Conservation (phyloP, 305 asterid species). For the Fraxinus baroniana region DNA sequence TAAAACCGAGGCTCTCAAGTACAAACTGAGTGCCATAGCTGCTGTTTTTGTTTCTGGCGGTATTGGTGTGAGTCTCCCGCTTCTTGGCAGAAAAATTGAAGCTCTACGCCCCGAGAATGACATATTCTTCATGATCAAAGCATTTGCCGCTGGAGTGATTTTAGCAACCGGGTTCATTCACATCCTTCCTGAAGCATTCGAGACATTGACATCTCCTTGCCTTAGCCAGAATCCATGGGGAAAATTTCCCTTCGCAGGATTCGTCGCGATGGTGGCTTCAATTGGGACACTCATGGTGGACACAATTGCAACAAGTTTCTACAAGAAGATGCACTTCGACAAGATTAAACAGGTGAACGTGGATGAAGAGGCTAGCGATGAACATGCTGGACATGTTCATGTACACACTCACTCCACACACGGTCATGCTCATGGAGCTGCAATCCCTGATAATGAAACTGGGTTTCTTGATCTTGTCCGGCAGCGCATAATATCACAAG, state of each 20-base stretch:
- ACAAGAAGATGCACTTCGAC: conserved; percentile 44
- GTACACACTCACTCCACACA: conserved; percentile 40
- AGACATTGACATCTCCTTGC: conserved; percentile 51
- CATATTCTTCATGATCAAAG: conserved; percentile 70
- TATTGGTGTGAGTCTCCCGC: conserved; percentile 59
- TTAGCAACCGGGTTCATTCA: conserved; percentile 71
- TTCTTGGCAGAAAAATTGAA: conserved; percentile 44
- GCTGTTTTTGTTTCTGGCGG: conserved; percentile 50
- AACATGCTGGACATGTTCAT: conserved; percentile 47
- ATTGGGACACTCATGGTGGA: conserved; percentile 58
- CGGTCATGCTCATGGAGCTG: conserved; percentile 51
- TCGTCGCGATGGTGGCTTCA: conserved; percentile 60
- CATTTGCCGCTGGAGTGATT: conserved; percentile 81
- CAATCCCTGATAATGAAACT: conserved; percentile 27
- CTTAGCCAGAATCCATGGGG: conserved; percentile 51
- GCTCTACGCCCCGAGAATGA: conserved; percentile 55
- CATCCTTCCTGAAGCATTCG: conserved; percentile 67
- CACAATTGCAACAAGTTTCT: conserved; percentile 56
- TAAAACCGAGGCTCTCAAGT: conserved; percentile 42
- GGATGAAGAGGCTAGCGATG: conserved; percentile 37
- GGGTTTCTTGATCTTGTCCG: conserved; percentile 41
- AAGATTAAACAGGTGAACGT: conserved; percentile 39
- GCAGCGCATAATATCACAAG: conserved; percentile 68
- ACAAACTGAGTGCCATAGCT: conserved; percentile 51
- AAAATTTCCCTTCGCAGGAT: conserved; percentile 61